Conservation (phyloP, 108 stramenopile genomes). For the Cyclotella sp. region DNA sequence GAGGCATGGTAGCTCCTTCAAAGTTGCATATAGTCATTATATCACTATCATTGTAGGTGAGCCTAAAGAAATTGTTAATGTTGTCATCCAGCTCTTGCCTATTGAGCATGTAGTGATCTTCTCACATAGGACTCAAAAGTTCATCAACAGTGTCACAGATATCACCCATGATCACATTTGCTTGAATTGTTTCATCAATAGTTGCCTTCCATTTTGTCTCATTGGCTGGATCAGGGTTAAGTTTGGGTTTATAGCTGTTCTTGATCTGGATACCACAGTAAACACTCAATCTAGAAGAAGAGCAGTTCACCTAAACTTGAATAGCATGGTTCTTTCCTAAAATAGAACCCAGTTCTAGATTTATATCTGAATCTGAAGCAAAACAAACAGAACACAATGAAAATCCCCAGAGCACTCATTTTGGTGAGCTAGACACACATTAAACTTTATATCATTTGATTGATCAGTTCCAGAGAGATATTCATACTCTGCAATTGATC, state of each 20-base stretch:
- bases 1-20: background rate
- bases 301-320: background rate
- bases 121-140: background rate
- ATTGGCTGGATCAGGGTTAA: background rate
- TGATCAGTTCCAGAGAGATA: background rate
- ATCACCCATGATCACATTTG: constrained; percentile 17
- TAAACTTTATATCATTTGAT: constrained; percentile 17
- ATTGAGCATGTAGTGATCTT: background rate
- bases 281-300: background rate
- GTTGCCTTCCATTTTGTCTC: background rate
- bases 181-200: background rate
- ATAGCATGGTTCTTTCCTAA: constrained; percentile 6
- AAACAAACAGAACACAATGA: constrained; percentile 8
- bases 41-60: background rate
- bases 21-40: background rate
- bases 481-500: constrained; percentile 28
- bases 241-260: background rate
- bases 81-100: background rate
- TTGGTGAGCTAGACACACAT: constrained; percentile 27
- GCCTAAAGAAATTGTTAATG: background rate
- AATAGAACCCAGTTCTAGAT: constrained; percentile 7
- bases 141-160: background rate
- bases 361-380: constrained; percentile 25
- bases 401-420: constrained; percentile 22
- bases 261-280: background rate